Conservation (phyloP, 257 asterid genomes). For the Solanum arcanum region DNA sequence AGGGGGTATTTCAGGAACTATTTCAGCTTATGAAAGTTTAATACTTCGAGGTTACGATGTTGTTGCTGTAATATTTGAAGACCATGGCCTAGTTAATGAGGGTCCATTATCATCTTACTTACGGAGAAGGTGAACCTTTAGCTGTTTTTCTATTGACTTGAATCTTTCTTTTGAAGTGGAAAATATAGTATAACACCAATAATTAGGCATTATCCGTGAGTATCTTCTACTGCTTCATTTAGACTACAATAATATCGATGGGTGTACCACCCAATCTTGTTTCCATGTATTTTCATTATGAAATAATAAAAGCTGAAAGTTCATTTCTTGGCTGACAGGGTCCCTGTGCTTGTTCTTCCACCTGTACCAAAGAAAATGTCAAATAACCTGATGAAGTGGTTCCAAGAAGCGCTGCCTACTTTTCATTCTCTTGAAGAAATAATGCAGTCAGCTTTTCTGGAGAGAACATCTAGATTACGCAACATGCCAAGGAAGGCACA, state of each 20-base stretch:
- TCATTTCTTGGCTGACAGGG: conserved; percentile 26
- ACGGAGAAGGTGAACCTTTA: conserved; percentile 38
- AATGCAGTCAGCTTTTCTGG: conserved; percentile 46
- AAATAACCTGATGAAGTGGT: conserved; percentile 74
- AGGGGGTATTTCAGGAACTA: conserved; percentile 98
- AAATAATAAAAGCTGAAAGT: not conserved
- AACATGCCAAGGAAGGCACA: conserved; percentile 68
- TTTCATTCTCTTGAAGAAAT: conserved; percentile 68
- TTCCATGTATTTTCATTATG: not conserved
- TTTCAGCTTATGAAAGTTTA: conserved; percentile 87
- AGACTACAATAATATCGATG: not conserved
- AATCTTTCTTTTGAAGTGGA: not conserved
- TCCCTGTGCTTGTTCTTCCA: conserved; percentile 86
- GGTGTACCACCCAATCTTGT: not conserved
- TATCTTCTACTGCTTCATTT: not conserved
- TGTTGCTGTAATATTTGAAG: conserved; percentile 80
- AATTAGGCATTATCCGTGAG: not conserved
- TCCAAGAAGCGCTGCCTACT: conserved; percentile 50
- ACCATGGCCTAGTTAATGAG: conserved; percentile 80
- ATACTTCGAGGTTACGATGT: conserved; percentile 89
- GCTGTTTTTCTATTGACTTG: not conserved
- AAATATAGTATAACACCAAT: not conserved
- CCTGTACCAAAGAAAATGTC: conserved; percentile 70
- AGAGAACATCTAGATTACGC: conserved; percentile 50
- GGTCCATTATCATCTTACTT: conserved; percentile 62